These are phyloP conservation scores for Trapa bicornis DNA, from an alignment of 345 rosid species.

Conservation along the genomic window DNA sequence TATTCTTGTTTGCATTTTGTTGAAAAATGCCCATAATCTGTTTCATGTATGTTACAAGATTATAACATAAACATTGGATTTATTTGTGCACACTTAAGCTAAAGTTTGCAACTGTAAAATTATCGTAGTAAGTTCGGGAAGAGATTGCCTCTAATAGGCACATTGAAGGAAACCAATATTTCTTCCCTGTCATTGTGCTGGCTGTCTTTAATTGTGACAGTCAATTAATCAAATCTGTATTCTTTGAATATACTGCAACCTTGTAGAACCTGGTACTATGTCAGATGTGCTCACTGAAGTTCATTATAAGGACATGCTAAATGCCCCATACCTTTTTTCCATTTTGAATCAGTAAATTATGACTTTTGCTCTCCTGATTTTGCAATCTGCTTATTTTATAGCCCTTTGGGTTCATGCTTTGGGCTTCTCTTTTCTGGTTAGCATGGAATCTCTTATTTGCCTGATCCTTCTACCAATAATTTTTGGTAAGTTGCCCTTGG, in stretches of 20 bases:
- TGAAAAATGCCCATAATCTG: neutral
- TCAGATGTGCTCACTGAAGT: neutral
- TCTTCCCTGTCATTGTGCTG: neutral
- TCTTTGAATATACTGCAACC: neutral
- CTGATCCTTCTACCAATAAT: constrained; percentile 70
- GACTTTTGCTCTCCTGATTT: neutral
- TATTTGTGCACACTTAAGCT: neutral
- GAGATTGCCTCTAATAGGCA: neutral
- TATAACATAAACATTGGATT: neutral
- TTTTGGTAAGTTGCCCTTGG: constrained; percentile 42
- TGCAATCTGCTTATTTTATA: constrained; percentile 10
- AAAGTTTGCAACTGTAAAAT: neutral
- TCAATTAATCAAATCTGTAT: neutral
- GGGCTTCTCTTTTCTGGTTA: constrained; percentile 96
- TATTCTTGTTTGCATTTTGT: neutral
- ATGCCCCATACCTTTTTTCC: neutral
- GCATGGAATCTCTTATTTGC: constrained; percentile 92
- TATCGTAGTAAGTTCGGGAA: too few species aligned
- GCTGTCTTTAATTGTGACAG: neutral
- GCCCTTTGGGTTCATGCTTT: constrained; percentile 74
- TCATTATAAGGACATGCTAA: neutral
- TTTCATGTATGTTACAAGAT: neutral
- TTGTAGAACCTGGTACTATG: neutral
- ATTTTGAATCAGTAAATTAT: neutral
- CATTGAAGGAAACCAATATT: neutral